phyloP scores from a whole-genome alignment of 805 yeast genomes.

The Saturnispora halmiae region DNA sequence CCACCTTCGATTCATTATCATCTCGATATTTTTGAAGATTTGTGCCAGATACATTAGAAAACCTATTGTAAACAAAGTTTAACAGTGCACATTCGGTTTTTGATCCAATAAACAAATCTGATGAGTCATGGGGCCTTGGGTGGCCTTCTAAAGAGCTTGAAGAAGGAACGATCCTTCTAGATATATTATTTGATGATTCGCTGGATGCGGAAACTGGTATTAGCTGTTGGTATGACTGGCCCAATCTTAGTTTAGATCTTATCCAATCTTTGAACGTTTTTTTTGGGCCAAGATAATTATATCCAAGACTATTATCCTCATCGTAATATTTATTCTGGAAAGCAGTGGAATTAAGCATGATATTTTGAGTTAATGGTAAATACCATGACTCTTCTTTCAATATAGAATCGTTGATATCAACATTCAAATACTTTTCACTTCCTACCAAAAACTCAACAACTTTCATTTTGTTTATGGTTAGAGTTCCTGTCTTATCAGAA shows the following conservation, averaged over 20 bases:
- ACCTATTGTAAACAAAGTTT: conserved; percentile 48
- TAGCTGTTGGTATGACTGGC: background rate
- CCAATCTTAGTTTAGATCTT: background rate
- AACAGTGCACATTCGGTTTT: conserved; percentile 91
- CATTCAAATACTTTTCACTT: conserved; percentile 40
- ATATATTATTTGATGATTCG: background rate
- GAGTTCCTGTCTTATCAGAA: conserved; percentile 95
- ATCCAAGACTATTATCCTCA: conserved; percentile 12
- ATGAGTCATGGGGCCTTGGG: conserved; percentile 8
- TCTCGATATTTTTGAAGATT: conserved; percentile 39
- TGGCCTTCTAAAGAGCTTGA: background rate
- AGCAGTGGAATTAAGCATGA: conserved; percentile 78
- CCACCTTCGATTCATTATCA: conserved; percentile 33
- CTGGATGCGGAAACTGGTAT: conserved; percentile 1
- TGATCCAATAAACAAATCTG: conserved; percentile 63
- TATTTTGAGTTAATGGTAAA: conserved; percentile 40
- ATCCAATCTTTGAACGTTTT: conserved; percentile 9
- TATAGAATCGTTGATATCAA: conserved; percentile 23
- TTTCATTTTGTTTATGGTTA: conserved; percentile 89
- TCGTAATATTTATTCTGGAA: conserved; percentile 53
- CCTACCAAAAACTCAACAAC: conserved; percentile 75
- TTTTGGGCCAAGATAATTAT: background rate
- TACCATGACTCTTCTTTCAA: conserved; percentile 17
- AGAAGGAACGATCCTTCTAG: background rate
- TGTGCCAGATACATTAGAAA: conserved; percentile 30